Conservation (phyloP, 805 yeast genomes). For the Starmera caribaea region DNA sequence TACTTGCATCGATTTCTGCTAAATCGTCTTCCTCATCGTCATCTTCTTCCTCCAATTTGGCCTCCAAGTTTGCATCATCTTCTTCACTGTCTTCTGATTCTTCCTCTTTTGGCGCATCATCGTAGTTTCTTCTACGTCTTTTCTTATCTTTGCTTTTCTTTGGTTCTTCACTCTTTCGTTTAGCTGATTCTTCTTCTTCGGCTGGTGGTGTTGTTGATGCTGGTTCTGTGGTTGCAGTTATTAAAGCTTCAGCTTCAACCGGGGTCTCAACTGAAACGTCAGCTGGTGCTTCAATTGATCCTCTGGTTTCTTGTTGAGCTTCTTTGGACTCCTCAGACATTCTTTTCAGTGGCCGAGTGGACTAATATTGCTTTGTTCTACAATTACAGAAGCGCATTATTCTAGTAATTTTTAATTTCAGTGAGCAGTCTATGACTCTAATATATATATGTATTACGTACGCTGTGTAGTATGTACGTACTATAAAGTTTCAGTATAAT, state of each 20-base stretch:
- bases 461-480: too few relatives aligned
- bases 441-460: too few relatives aligned
- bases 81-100: slow-evolving; percentile 32
- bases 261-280: slow-evolving; percentile 4
- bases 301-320: slow-evolving; percentile 12
- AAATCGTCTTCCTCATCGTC: slow-evolving; percentile 73
- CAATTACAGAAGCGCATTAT: background rate
- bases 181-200: slow-evolving; percentile 10
- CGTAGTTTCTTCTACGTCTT: slow-evolving; percentile 51
- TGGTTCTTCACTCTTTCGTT: slow-evolving; percentile 17
- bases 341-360: too few relatives aligned
- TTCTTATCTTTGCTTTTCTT: slow-evolving; percentile 31
- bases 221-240: slow-evolving; percentile 1
- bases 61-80: slow-evolving; percentile 37
- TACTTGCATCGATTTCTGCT: slow-evolving; percentile 69
- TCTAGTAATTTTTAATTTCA: too few relatives aligned
- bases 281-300: slow-evolving; percentile 3
- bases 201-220: slow-evolving; percentile 1
- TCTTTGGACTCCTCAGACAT: slow-evolving; percentile 21
- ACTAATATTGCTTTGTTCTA: too few relatives aligned
- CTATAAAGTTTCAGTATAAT: too few relatives aligned
- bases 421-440: too few relatives aligned
- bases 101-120: slow-evolving; percentile 47
- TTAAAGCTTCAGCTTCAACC: slow-evolving; percentile 1
- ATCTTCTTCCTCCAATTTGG: slow-evolving; percentile 35